Percentiles rank a stretch among this genome's conserved stretches.
phyloP scores from a whole-genome alignment of 176 grass and related monocot species.

The Cenchrus fungigraminus region DNA sequence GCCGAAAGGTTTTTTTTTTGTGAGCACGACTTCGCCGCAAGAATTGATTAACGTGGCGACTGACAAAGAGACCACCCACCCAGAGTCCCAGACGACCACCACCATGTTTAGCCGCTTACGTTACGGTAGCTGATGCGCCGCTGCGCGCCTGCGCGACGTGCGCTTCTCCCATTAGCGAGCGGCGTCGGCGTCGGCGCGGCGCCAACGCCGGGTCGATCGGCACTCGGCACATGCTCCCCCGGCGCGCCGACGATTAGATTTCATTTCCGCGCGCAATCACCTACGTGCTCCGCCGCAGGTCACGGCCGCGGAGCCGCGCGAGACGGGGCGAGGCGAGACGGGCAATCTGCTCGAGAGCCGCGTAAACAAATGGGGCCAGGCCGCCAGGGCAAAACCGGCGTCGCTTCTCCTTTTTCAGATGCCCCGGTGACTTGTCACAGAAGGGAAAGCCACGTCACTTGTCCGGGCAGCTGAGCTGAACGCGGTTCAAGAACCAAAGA shows the following conservation, averaged over 20 bases:
- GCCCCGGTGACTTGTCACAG: background rate
- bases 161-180: background rate
- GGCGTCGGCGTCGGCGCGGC: background rate
- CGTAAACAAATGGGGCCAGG: background rate
- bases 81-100: no score
- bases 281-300: background rate
- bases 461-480: background rate
- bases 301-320: background rate
- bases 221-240: background rate
- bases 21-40: no score
- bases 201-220: background rate
- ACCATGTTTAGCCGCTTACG: background rate
- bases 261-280: background rate
- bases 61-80: background rate
- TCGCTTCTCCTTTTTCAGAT: conserved; percentile 15
- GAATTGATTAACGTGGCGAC: background rate
- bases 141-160: background rate
- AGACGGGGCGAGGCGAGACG: background rate
- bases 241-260: no score
- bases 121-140: background rate
- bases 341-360: conserved; percentile 15
- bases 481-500: background rate
- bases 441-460: background rate
- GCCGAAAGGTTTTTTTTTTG: no score
- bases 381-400: background rate